Conservation (phyloP, 2,329 filamentous ascomycete genomes). For the Exophiala mesophila region DNA sequence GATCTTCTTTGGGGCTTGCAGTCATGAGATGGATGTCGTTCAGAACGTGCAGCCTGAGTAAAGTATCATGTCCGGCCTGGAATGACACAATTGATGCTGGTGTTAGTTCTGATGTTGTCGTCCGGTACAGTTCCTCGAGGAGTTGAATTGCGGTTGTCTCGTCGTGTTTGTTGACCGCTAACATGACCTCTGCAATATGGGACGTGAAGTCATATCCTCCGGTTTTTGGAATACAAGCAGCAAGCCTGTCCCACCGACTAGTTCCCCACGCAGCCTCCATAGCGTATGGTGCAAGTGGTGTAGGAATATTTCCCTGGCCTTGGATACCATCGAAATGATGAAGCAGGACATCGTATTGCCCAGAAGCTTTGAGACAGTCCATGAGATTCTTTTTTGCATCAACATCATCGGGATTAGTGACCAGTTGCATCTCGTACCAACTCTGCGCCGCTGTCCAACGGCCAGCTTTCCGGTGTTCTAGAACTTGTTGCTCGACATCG, state of each 20-base stretch:
- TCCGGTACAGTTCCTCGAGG: conserved; percentile 62
- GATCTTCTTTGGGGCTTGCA: conserved; percentile 45
- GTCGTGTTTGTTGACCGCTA: conserved; percentile 54
- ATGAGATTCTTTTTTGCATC: conserved; percentile 79
- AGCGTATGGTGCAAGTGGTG: conserved; percentile 69
- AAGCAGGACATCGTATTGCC: conserved; percentile 82
- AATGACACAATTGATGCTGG: conserved; percentile 73
- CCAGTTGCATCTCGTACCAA: conserved; percentile 91
- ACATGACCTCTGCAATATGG: conserved; percentile 64
- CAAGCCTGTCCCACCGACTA: conserved; percentile 70
- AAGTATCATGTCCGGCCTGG: conserved; percentile 74
- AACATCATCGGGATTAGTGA: conserved; percentile 68
- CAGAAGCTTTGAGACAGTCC: conserved; percentile 88
- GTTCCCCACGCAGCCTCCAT: conserved; percentile 91
- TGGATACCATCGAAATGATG: conserved; percentile 79
- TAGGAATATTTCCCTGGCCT: conserved; percentile 35
- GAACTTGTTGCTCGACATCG: conserved; percentile 88
- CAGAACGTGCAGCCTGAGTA: conserved; percentile 81
- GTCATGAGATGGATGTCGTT: conserved; percentile 69
- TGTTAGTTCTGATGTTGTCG: conserved; percentile 69
- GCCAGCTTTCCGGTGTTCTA: conserved; percentile 88
- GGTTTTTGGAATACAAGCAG: conserved; percentile 55
- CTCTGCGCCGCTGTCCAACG: conserved; percentile 92
- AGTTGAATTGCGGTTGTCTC: conserved; percentile 50
- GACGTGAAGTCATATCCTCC: conserved; percentile 70